Conservation (phyloP, 257 asterid species). For the Ocimum tenuiflorum region DNA sequence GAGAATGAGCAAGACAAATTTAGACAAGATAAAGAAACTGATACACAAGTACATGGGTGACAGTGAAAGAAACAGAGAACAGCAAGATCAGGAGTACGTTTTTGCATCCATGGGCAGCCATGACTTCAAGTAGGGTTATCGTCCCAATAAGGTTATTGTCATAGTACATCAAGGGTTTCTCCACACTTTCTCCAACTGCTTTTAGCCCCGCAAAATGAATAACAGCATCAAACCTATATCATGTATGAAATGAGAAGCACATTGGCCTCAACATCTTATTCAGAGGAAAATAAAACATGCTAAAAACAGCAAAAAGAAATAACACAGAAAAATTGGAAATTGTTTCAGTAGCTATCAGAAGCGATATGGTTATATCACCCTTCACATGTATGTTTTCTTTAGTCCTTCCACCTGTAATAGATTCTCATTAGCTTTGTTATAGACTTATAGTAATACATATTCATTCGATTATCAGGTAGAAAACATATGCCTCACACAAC, state of each 20-base stretch:
- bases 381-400: not conserved
- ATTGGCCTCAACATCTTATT: slow-evolving; percentile 10
- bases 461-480: not conserved
- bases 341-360: not conserved
- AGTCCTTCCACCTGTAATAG: not conserved
- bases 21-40: not conserved
- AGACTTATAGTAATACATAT: not conserved
- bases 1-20: slow-evolving; percentile 7
- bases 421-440: not conserved
- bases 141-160: slow-evolving; percentile 82
- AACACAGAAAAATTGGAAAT: not conserved
- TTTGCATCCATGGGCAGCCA: slow-evolving; percentile 89
- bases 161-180: slow-evolving; percentile 71
- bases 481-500: not conserved
- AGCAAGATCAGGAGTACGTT: slow-evolving; percentile 29
- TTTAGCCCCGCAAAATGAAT: slow-evolving; percentile 94
- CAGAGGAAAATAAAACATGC: not conserved
- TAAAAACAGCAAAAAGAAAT: no score
- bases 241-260: not conserved
- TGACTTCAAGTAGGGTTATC: slow-evolving; percentile 68
- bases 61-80: not conserved
- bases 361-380: not conserved
- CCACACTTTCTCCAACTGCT: slow-evolving; percentile 96
- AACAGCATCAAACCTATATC: slow-evolving; percentile 78
- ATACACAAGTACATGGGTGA: not conserved